Evolutionary conservation across 2,329 filamentous ascomycete species (phyloP).

Genomic region (Clarireedia paspali): DNA sequence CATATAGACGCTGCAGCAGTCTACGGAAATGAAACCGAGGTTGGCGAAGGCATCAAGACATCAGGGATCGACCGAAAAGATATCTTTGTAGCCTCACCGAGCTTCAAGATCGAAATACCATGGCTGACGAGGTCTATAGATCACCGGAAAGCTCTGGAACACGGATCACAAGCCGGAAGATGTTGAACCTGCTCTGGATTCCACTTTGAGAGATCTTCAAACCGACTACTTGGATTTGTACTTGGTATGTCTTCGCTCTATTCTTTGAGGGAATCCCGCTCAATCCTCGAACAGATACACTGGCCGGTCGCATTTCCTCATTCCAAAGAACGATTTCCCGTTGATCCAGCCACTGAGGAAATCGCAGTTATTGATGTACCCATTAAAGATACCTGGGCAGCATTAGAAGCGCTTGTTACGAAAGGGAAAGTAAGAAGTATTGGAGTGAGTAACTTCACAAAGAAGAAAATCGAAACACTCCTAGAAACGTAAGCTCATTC

Average conservation of each 20-base stretch:
- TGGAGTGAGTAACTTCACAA: constrained; percentile 45
- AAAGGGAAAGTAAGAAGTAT: constrained; percentile 38
- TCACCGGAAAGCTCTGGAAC: constrained; percentile 63
- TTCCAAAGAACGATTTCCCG: constrained; percentile 12
- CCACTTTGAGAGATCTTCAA: constrained; percentile 65
- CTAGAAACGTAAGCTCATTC: constrained; percentile 30
- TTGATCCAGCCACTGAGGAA: constrained; percentile 13
- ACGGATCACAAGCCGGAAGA: constrained; percentile 67
- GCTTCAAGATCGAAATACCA: not conserved
- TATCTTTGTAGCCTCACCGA: constrained; percentile 38
- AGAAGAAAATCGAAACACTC: constrained; percentile 35
- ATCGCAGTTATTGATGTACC: constrained; percentile 16
- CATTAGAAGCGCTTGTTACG: constrained; percentile 34
- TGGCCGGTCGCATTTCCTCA: constrained; percentile 57
- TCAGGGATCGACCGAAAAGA: constrained; percentile 57
- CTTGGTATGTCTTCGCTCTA: constrained; percentile 33
- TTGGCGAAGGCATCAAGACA: constrained; percentile 66
- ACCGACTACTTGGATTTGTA: constrained; percentile 77
- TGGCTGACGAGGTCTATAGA: constrained; percentile 34
- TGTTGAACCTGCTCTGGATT: constrained; percentile 58
- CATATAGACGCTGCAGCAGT: constrained; percentile 57
- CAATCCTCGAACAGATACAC: constrained; percentile 45
- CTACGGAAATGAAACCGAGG: constrained; percentile 76
- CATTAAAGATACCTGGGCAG: constrained; percentile 32
- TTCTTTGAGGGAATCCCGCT: not conserved